Conservation (phyloP, 2,329 filamentous ascomycete species). For the Leptographium galeiforme region DNA sequence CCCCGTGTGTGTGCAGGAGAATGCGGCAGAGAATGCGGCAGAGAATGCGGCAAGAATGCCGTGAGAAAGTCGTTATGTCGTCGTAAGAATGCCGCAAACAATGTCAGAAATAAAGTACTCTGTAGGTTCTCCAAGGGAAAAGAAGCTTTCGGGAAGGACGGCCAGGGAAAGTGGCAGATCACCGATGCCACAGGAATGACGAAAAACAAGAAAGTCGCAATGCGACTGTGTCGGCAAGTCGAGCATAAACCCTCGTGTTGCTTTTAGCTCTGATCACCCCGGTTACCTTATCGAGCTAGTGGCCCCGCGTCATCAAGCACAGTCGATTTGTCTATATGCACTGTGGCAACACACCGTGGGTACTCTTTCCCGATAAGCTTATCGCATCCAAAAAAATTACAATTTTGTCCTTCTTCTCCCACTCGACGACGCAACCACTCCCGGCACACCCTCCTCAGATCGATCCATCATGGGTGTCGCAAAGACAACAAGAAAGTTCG, state of each 20-base stretch:
- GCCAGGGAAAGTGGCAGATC: too few species aligned
- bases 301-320: neutral
- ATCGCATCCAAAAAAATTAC: neutral
- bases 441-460: neutral
- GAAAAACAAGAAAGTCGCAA: too few species aligned
- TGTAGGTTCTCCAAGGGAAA: too few species aligned
- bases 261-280: neutral
- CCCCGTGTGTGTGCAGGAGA: too few species aligned
- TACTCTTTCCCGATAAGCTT: neutral
- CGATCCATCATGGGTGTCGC: conserved; percentile 59
- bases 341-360: neutral
- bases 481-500: conserved; percentile 90
- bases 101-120: too few species aligned
- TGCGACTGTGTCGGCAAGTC: too few species aligned
- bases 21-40: too few species aligned
- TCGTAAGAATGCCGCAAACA: too few species aligned
- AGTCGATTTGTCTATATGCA: neutral
- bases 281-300: neutral
- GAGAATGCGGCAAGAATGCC: too few species aligned
- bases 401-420: neutral
- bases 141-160: too few species aligned
- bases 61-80: too few species aligned
- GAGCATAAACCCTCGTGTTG: neutral
- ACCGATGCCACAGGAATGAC: too few species aligned
- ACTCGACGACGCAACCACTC: neutral